Percentiles rank a stretch among this genome's conserved stretches.
Conservation (phyloP, 352 stramenopile genomes). For the Phytophthora pini region DNA sequence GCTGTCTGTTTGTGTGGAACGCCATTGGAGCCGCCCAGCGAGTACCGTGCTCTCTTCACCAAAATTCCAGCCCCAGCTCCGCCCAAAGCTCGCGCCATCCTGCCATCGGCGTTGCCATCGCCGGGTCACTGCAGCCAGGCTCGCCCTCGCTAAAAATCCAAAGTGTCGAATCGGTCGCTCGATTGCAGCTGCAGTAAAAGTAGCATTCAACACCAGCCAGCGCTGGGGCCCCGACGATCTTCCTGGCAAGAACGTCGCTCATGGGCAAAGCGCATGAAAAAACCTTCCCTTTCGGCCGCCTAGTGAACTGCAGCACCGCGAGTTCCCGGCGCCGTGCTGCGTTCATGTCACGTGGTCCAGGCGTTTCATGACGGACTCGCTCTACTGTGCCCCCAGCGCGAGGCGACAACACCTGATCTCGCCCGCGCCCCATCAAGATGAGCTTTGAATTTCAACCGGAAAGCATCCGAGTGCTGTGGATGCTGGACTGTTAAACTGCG, state of each 20-base stretch:
- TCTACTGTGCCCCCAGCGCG: conserved; percentile 26
- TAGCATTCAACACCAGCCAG: conserved; percentile 15
- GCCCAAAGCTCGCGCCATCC: conserved; percentile 11
- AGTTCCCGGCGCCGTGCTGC: conserved; percentile 14
- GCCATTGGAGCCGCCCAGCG: background rate
- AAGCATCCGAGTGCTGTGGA: too few relatives aligned
- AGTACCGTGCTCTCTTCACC: conserved; percentile 17
- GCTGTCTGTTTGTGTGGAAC: conserved; percentile 32
- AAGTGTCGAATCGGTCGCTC: conserved; percentile 43
- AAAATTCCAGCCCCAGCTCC: conserved; percentile 31
- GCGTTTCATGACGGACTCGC: conserved; percentile 5
- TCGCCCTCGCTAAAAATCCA: conserved; percentile 20
- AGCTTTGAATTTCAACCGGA: background rate
- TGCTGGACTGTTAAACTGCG: too few relatives aligned
- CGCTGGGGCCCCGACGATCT: background rate
- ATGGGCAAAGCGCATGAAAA: conserved; percentile 14
- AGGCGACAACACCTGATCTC: conserved; percentile 35
- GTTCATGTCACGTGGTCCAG: conserved; percentile 30
- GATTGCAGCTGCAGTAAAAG: conserved; percentile 24
- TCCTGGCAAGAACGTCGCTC: conserved; percentile 5
- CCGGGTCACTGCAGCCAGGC: conserved; percentile 29
- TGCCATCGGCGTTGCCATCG: background rate
- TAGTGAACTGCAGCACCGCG: conserved; percentile 25
- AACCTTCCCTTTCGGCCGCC: conserved; percentile 1
- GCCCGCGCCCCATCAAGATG: conserved; percentile 17